Base-by-base conservation (phyloP, 305 asterid genomes). In the Plantago rigida region DNA sequence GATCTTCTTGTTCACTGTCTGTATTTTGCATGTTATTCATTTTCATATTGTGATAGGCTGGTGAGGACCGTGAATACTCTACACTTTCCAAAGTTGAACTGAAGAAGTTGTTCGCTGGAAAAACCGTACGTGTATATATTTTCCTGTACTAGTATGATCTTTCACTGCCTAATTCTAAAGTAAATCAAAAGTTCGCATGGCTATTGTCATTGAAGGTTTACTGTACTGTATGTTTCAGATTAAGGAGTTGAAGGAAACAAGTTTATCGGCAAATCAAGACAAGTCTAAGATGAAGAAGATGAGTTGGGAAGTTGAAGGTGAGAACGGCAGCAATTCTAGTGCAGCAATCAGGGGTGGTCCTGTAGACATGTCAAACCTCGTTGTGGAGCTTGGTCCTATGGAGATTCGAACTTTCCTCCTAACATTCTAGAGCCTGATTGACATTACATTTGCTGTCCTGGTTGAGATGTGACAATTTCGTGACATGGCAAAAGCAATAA, bases 341-440 rank as follows among this genome's bases (percentile, higher is more conserved):
- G 60, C 75, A 66, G 73, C 84, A 9, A 41, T 74, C 17, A 73
- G 75, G 68, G 95, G 95, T 5, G 77, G 77, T 31, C 76, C 78
- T 11, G 73, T 87, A n/a, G 72, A 75, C 55, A 56, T 50, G 42
- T 71, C 84, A 1, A 68, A 58, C 15, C 84, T 79, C 11, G 31
- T 82, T 3, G 91, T 85, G 3, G 87, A 90, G 79, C 89, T 90
- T 67, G 87, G 89, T 46, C 97, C 97, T 0, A 90, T 90, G 96
- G 97, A 90, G 75, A 87, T 90, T 60, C 82, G 96, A 26, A 90
- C 97, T 5, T 87, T 90, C 63, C 9, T 82, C 64, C 29, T 86
- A 64, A 73, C 59, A 19, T 83, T 85, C 69, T 79, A 51, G 39
- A 51, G 17, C 29, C 14, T 24, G 31, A 50, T 31, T 22, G 26